These are phyloP conservation scores for Fusarium tanahbumbuense DNA, from an alignment of 2,329 filamentous ascomycete species.

Conservation along the genomic window DNA sequence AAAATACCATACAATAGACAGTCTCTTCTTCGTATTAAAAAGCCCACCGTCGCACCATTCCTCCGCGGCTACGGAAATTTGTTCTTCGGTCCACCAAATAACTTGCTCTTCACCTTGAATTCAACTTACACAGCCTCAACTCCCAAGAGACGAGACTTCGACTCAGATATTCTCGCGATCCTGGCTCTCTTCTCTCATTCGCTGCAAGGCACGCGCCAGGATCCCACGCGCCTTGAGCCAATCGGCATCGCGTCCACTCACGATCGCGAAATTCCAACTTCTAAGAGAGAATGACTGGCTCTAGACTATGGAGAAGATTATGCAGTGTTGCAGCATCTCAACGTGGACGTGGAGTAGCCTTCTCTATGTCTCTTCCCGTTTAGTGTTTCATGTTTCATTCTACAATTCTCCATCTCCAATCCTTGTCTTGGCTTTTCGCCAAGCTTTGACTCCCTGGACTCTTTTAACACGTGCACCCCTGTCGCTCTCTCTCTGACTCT, in stretches of 20 bases:
- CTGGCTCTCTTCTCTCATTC: constrained; percentile 35
- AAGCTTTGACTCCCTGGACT: constrained; percentile 19
- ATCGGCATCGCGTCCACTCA: constrained; percentile 30
- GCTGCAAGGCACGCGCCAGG: constrained; percentile 39
- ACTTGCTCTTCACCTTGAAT: constrained; percentile 2
- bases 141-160: neutral
- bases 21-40: constrained; percentile 24
- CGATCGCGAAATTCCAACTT: constrained; percentile 5
- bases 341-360: constrained; percentile 23
- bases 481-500: constrained; percentile 12
- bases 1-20: neutral
- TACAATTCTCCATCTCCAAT: constrained; percentile 22
- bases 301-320: constrained; percentile 19
- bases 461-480: constrained; percentile 19
- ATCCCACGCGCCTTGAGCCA: constrained; percentile 33
- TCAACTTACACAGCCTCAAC: constrained; percentile 34
- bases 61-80: constrained; percentile 46
- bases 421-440: constrained; percentile 16
- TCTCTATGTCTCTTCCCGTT: constrained; percentile 21
- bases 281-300: constrained; percentile 23
- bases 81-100: constrained; percentile 28
- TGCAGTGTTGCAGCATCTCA: constrained; percentile 8
- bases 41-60: constrained; percentile 37
- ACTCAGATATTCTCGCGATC: constrained; percentile 12
- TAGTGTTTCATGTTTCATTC: constrained; percentile 41